phyloP scores from a whole-genome alignment of 2,329 filamentous ascomycete genomes.

The Alternaria sp. region DNA sequence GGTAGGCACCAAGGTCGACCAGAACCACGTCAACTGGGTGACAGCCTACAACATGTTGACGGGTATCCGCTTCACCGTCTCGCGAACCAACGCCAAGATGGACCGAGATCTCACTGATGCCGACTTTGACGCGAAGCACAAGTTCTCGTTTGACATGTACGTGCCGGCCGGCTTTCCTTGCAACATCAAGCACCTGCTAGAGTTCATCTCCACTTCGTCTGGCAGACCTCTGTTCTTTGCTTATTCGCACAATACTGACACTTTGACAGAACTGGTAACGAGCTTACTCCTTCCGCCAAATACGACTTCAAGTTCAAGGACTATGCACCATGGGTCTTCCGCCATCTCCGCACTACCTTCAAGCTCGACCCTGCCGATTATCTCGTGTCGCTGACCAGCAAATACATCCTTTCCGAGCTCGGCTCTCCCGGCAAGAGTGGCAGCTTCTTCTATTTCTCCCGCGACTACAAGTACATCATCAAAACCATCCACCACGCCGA shows the following conservation, averaged over 20 bases:
- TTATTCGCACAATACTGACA: slow-evolving; percentile 37
- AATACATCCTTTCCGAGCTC: slow-evolving; percentile 97
- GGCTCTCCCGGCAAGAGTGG: slow-evolving; percentile 97
- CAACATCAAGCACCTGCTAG: slow-evolving; percentile 19
- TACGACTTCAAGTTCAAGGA: slow-evolving; percentile 99
- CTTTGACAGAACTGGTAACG: slow-evolving; percentile 79
- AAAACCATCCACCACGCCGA: slow-evolving; percentile 98
- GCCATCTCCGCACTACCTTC: slow-evolving; percentile 85
- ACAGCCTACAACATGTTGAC: slow-evolving; percentile 99
- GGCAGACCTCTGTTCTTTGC: slow-evolving; percentile 9
- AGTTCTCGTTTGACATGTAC: slow-evolving; percentile 98
- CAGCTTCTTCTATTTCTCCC: slow-evolving; percentile 99
- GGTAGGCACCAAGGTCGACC: slow-evolving; percentile 96
- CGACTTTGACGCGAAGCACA: slow-evolving; percentile 93
- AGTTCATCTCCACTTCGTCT: slow-evolving; percentile 20
- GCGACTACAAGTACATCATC: slow-evolving; percentile 99
- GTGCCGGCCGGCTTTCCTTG: slow-evolving; percentile 47
- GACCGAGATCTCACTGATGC: slow-evolving; percentile 87
- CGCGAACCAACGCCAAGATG: slow-evolving; percentile 94
- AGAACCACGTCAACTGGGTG: slow-evolving; percentile 95
- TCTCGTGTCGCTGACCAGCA: slow-evolving; percentile 95
- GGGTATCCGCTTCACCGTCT: slow-evolving; percentile 95
- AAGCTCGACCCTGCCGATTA: slow-evolving; percentile 96
- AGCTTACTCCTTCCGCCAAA: slow-evolving; percentile 95
- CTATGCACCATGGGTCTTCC: slow-evolving; percentile 99